Evolutionary conservation across 2,329 filamentous ascomycete genomes (phyloP).

Genomic region (Pseudopyricularia cyperi): DNA sequence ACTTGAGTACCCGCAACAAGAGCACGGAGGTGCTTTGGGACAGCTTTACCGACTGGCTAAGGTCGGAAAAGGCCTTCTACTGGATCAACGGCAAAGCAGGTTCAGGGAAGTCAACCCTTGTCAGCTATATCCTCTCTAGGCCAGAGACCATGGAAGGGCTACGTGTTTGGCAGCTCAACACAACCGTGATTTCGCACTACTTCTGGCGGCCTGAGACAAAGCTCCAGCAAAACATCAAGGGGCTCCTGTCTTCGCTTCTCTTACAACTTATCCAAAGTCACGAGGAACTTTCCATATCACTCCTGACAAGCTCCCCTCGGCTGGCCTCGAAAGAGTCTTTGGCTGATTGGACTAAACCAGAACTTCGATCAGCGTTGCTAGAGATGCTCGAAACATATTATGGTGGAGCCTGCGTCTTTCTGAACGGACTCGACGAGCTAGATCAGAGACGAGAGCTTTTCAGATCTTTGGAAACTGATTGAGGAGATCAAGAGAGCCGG

Average conservation of each 20-base stretch:
- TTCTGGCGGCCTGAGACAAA: neutral
- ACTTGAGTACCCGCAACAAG: too few species aligned
- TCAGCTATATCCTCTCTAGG: slow-evolving; percentile 13
- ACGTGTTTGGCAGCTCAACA: neutral
- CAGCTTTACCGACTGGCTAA: neutral
- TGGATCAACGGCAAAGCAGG: slow-evolving; percentile 20
- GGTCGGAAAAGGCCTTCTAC: slow-evolving; percentile 6
- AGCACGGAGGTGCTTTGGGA: neutral
- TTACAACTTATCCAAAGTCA: neutral
- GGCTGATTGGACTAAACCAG: neutral
- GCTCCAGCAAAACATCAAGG: neutral
- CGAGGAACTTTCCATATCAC: too few species aligned
- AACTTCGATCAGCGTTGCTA: neutral
- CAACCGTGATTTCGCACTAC: neutral
- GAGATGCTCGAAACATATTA: neutral
- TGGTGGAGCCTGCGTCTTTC: neutral
- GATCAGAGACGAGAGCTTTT: neutral
- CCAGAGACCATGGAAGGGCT: neutral
- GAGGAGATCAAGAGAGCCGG: neutral
- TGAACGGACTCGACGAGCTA: neutral
- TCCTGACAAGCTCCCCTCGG: neutral
- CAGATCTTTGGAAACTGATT: neutral
- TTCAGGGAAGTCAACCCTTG: slow-evolving; percentile 18
- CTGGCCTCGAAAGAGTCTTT: neutral
- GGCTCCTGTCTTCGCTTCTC: neutral